Conservation (phyloP, 2,329 filamentous ascomycete genomes). For the Aspergillus proliferans region DNA sequence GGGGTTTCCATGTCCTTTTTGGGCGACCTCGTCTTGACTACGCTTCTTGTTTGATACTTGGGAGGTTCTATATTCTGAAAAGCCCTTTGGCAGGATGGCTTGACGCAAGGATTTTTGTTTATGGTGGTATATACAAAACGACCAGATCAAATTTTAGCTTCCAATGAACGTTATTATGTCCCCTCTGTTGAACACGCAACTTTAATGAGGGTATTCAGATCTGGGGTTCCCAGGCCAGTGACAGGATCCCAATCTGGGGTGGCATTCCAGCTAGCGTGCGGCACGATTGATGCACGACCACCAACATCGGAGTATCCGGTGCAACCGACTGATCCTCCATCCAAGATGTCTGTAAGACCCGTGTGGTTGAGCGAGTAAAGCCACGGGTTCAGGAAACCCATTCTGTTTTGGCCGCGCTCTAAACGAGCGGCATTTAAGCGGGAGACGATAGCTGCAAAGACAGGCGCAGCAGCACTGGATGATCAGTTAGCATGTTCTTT, state of each 20-base stretch:
- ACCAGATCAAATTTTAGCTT: too few relatives aligned
- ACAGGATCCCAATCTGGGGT: conserved; percentile 47
- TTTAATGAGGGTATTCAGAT: conserved; percentile 11
- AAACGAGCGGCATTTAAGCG: conserved; percentile 60
- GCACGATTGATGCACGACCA: conserved; percentile 32
- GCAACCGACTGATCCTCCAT: conserved; percentile 44
- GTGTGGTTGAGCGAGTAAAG: conserved; percentile 45
- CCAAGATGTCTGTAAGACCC: conserved; percentile 46
- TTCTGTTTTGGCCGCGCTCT: conserved; percentile 44
- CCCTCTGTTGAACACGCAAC: conserved; percentile 1
- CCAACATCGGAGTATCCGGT: conserved; percentile 26
- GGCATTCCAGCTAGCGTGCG: conserved; percentile 47
- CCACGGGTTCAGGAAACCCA: conserved; percentile 60
- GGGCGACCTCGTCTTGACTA: background rate
- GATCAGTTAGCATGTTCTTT: conserved; percentile 9
- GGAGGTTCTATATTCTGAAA: background rate
- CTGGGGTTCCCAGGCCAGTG: conserved; percentile 34
- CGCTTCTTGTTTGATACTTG: background rate
- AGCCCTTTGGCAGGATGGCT: background rate
- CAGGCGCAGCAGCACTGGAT: conserved; percentile 52
- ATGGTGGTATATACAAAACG: too few relatives aligned
- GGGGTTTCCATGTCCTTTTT: background rate
- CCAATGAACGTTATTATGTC: background rate
- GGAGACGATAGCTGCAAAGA: conserved; percentile 57
- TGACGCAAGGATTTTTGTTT: too few relatives aligned